Base-by-base conservation (phyloP, 2,329 filamentous ascomycete genomes). In the Whalleya microplaca region DNA sequence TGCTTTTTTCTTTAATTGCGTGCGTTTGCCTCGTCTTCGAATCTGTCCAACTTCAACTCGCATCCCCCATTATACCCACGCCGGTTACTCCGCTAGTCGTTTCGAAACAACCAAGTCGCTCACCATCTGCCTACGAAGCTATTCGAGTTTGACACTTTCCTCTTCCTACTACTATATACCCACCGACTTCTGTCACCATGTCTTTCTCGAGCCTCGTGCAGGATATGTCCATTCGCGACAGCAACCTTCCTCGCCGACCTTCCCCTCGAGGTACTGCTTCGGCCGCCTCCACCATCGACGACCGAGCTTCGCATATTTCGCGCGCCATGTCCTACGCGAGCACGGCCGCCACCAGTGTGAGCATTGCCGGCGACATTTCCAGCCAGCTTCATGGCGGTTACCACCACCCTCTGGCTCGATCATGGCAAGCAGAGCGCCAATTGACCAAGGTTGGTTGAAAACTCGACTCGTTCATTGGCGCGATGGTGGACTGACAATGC, bases 381-480 rank as follows among this genome's bases (percentile, higher is more conserved):
- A 93, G 89, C 73, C 90, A 94, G 75, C 82, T 94, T 42, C 91
- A 95, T 70, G 88, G 90, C 51, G 91, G 91, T 56, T 94, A 94
- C 75, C 88, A 86, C 67, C 90, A 95, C 68, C 89, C 91, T 45
- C 80, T 95, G 53, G 88, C 89, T 55, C 83, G 91, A 64, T 83
- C 87, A 66, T 95, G 91, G 91, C 91, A 95, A 74, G 87, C 90
- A 32, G 90, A 94, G 77, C 84, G 89, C 64, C 90, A 94, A 76
- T 80, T 95, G 72, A 94, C 91, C 61, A 94, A 94, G 86, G 90
- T 91, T 65, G 54, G 80, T 68, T 10, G 42, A 4, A 37, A 12
- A 37, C 10, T 5, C 32, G 6, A 12, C 41, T 18, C 23, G 23
- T 21, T 54, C 41, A 9, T 14, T 45, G 9, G 14, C 6, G 29